Conservation (phyloP, 2,329 filamentous ascomycete genomes). For the Xylaria sp. region DNA sequence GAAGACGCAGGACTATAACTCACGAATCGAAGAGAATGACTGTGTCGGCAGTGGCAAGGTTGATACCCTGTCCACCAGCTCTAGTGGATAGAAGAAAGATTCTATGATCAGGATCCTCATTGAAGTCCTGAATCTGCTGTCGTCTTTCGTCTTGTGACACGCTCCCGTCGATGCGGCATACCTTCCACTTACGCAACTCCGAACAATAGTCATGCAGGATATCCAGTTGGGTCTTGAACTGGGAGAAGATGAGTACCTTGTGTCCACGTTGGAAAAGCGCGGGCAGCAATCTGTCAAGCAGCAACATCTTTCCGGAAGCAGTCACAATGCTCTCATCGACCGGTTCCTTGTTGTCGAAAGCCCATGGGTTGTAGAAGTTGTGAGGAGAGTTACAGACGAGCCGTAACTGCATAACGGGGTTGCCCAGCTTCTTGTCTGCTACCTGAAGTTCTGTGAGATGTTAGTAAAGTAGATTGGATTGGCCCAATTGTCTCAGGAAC, state of each 20-base stretch:
- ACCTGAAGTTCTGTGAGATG: conserved; percentile 65
- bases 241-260: conserved; percentile 93
- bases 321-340: conserved; percentile 80
- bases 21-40: conserved; percentile 80
- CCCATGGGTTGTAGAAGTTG: conserved; percentile 94
- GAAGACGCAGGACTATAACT: neutral
- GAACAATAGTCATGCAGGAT: conserved; percentile 81
- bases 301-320: conserved; percentile 89
- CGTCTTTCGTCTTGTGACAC: conserved; percentile 70
- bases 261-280: conserved; percentile 68
- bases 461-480: conserved; percentile 27
- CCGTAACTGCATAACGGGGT: conserved; percentile 85
- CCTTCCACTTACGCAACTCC: conserved; percentile 70
- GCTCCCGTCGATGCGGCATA: conserved; percentile 86
- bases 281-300: conserved; percentile 80
- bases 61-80: conserved; percentile 92
- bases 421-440: conserved; percentile 85
- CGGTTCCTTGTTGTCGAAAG: conserved; percentile 49
- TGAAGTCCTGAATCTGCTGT: conserved; percentile 68
- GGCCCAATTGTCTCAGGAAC: conserved; percentile 28
- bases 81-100: conserved; percentile 86
- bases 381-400: conserved; percentile 90
- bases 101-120: conserved; percentile 57
- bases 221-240: conserved; percentile 92
- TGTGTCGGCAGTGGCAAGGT: conserved; percentile 84